These are phyloP conservation scores for Agrocybe chaxingu DNA, from an alignment of 768 basidiomycete genomes.

Conservation along the genomic window DNA sequence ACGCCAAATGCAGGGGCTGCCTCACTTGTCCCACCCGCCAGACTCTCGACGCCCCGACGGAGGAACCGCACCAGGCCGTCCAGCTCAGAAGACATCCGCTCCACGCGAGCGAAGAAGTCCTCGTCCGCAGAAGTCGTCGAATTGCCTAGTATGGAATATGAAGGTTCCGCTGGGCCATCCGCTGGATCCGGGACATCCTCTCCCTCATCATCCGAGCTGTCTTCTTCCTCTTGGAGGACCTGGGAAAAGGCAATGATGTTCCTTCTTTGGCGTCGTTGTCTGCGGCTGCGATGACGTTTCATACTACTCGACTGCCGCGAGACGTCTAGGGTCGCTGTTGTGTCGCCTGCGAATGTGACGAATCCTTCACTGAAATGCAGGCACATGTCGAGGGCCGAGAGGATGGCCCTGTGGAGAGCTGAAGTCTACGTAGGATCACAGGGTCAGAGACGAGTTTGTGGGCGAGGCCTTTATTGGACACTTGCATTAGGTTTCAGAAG, in stretches of 20 bases:
- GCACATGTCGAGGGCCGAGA: conserved; percentile 71
- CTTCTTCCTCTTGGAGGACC: conserved; percentile 27
- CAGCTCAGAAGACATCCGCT: conserved; percentile 65
- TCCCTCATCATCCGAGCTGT: conserved; percentile 47
- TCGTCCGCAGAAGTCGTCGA: conserved; percentile 34
- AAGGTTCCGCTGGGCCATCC: conserved; percentile 14
- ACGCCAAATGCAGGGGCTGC: conserved; percentile 64
- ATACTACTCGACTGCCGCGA: conserved; percentile 49
- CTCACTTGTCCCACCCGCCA: conserved; percentile 60
- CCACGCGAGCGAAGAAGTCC: conserved; percentile 46
- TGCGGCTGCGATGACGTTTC: conserved; percentile 61
- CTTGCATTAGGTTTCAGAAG: conserved; percentile 60
- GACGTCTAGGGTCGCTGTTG: conserved; percentile 56
- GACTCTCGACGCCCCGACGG: conserved; percentile 63
- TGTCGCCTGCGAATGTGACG: conserved; percentile 55
- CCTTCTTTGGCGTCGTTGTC: conserved; percentile 48
- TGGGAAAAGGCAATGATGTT: conserved; percentile 64
- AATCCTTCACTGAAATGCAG: conserved; percentile 69
- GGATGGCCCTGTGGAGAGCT: conserved; percentile 59
- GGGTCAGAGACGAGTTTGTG: background rate
- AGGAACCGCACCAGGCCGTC: conserved; percentile 71
- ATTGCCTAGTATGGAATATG: conserved; percentile 13
- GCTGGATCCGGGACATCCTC: conserved; percentile 16
- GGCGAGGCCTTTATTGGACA: background rate
- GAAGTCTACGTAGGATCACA: conserved; percentile 45